phyloP scores from a whole-genome alignment of 2,329 filamentous ascomycete species.

The Neofusicoccum umdonicola region DNA sequence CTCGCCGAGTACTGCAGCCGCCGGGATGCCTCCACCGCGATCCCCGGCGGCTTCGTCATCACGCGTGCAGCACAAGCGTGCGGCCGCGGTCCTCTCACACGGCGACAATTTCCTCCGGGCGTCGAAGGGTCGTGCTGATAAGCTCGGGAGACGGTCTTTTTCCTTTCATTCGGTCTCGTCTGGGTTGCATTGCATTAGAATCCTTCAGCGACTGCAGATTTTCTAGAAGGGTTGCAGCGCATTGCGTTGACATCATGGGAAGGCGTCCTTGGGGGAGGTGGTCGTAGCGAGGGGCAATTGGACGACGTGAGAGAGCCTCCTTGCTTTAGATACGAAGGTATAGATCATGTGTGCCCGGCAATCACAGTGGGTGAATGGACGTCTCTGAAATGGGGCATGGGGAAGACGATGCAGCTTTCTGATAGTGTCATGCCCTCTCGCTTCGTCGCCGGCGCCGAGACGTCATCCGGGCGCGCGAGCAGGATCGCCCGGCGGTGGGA shows the following conservation, averaged over 20 bases:
- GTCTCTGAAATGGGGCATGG: neutral
- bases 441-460: neutral
- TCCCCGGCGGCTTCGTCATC: conserved; percentile 4
- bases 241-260: conserved; percentile 21
- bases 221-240: conserved; percentile 35
- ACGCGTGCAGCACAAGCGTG: neutral
- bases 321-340: conserved; percentile 11
- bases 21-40: neutral
- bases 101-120: neutral
- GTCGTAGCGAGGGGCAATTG: conserved; percentile 10
- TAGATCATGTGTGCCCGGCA: conserved; percentile 12
- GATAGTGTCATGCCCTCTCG: conserved; percentile 5
- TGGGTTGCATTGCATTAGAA: conserved; percentile 35
- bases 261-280: neutral
- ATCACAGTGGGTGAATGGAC: neutral
- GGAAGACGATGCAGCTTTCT: neutral
- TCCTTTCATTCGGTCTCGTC: conserved; percentile 16
- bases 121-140: neutral
- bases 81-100: neutral
- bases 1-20: conserved; percentile 3
- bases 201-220: conserved; percentile 15
- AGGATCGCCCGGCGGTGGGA: neutral
- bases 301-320: conserved; percentile 2
- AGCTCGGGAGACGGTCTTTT: neutral
- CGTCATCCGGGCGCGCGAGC: neutral